A percentile compares a stretch with the other conserved stretches of the same genome.
Evolutionary conservation across 768 basidiomycete species (phyloP).

Genomic region (Filobasidium wieringae): DNA sequence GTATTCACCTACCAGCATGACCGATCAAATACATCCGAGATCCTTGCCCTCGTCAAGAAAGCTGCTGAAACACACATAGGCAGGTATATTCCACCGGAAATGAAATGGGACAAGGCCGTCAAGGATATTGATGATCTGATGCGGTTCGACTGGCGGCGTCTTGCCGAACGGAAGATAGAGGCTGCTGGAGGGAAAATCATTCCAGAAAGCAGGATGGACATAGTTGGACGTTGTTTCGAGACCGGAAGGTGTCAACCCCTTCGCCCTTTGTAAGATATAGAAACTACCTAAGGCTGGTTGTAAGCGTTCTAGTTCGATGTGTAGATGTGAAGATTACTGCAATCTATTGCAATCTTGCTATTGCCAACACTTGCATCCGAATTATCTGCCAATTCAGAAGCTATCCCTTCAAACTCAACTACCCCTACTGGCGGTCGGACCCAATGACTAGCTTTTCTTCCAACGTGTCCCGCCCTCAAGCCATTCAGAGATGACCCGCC

Average conservation of each 20-base stretch:
- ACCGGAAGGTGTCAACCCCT: conserved; percentile 9
- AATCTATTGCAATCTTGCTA: too few species aligned
- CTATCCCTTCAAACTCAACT: too few species aligned
- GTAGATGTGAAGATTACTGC: too few species aligned
- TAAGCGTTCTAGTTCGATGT: too few species aligned
- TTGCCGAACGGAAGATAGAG: neutral
- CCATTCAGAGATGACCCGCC: neutral
- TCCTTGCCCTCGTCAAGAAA: conserved; percentile 19
- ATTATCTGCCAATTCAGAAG: too few species aligned
- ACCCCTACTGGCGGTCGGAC: too few species aligned
- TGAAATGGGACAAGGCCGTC: conserved; percentile 14
- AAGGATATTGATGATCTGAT: conserved; percentile 9
- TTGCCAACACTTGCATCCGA: too few species aligned
- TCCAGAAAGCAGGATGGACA: neutral
- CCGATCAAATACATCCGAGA: conserved; percentile 22
- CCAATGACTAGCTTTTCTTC: too few species aligned
- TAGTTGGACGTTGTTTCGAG: conserved; percentile 9
- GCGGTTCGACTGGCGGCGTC: conserved; percentile 7
- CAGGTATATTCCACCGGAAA: conserved; percentile 31
- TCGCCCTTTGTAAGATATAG: too few species aligned
- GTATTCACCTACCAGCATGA: conserved; percentile 27
- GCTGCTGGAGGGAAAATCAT: neutral
- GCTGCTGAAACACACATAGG: conserved; percentile 27
- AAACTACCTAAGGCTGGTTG: too few species aligned
- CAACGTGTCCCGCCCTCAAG: too few species aligned